phyloP scores from a whole-genome alignment of 768 basidiomycete species.

The Suillus clintonianus region DNA sequence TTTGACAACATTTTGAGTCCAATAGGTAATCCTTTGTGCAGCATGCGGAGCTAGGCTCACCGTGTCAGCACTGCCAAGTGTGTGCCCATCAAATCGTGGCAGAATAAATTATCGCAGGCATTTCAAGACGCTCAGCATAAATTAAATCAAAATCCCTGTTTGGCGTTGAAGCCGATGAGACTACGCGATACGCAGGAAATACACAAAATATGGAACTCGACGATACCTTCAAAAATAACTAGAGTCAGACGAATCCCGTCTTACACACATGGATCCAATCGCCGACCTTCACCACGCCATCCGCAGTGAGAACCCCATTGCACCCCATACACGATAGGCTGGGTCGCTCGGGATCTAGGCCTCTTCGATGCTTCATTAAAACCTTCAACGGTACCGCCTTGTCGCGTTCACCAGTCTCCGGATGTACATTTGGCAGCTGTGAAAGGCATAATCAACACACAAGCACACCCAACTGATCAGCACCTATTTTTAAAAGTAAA shows the following conservation, averaged over 20 bases:
- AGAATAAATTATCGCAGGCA: neutral
- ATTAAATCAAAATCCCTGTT: neutral
- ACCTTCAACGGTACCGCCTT: conserved; percentile 76
- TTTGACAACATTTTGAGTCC: neutral
- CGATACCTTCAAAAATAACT: neutral
- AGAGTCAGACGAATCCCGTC: conserved; percentile 29
- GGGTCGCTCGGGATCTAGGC: conserved; percentile 50
- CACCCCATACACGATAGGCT: conserved; percentile 66
- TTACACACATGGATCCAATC: conserved; percentile 56
- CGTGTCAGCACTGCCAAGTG: neutral
- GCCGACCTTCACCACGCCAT: conserved; percentile 60
- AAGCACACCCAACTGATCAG: neutral
- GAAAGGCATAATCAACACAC: conserved; percentile 5
- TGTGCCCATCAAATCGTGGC: too few species aligned
- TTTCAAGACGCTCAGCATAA: neutral
- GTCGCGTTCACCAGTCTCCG: conserved; percentile 64
- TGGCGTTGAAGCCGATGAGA: neutral
- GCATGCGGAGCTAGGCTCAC: neutral
- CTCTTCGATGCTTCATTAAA: conserved; percentile 69
- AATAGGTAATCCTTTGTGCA: neutral
- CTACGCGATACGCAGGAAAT: neutral
- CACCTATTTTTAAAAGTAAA: conserved; percentile 7
- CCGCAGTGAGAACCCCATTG: conserved; percentile 55
- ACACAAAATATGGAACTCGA: neutral
- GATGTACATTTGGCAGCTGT: conserved; percentile 75